phyloP scores from a whole-genome alignment of 805 yeast species.

The Dipodascus albidus region DNA sequence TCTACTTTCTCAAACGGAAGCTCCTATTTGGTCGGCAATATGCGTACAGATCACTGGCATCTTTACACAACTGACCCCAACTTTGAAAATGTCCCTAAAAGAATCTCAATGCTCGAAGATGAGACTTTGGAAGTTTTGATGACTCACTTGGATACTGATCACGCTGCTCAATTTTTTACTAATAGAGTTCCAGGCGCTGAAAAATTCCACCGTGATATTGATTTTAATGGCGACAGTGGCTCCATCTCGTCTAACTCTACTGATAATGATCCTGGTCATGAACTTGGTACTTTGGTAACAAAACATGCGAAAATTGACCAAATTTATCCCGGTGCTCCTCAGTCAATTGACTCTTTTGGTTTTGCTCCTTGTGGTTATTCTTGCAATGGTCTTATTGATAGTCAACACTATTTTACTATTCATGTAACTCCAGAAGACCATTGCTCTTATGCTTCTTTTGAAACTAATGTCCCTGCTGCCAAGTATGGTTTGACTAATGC shows the following conservation, averaged over 20 bases:
- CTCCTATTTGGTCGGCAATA: slow-evolving; percentile 70
- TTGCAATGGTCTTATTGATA: slow-evolving; percentile 64
- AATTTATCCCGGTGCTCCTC: slow-evolving; percentile 33
- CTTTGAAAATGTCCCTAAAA: slow-evolving; percentile 1
- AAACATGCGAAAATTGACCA: slow-evolving; percentile 47
- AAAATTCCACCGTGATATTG: slow-evolving; percentile 26
- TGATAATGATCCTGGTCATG: slow-evolving; percentile 70
- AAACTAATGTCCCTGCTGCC: slow-evolving; percentile 60
- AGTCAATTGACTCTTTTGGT: slow-evolving; percentile 68
- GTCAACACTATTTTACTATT: slow-evolving; percentile 61
- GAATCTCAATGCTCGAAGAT: slow-evolving; percentile 26
- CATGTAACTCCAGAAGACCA: slow-evolving; percentile 92
- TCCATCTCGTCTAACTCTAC: slow-evolving; percentile 19
- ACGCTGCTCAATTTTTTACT: slow-evolving; percentile 49
- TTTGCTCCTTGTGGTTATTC: slow-evolving; percentile 94
- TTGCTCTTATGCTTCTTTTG: slow-evolving; percentile 95
- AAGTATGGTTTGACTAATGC: slow-evolving; percentile 32
- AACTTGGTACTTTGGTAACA: slow-evolving; percentile 62
- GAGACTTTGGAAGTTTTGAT: slow-evolving; percentile 82
- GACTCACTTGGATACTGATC: slow-evolving; percentile 62
- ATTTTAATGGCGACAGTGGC: slow-evolving; percentile 13
- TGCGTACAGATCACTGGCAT: slow-evolving; percentile 83
- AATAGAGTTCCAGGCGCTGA: slow-evolving; percentile 28
- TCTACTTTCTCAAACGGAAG: slow-evolving; percentile 48
- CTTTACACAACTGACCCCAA: slow-evolving; percentile 41